These are phyloP conservation scores for Teunomyces barrocoloradensis DNA, from an alignment of 805 yeast genomes.

Conservation along the genomic window DNA sequence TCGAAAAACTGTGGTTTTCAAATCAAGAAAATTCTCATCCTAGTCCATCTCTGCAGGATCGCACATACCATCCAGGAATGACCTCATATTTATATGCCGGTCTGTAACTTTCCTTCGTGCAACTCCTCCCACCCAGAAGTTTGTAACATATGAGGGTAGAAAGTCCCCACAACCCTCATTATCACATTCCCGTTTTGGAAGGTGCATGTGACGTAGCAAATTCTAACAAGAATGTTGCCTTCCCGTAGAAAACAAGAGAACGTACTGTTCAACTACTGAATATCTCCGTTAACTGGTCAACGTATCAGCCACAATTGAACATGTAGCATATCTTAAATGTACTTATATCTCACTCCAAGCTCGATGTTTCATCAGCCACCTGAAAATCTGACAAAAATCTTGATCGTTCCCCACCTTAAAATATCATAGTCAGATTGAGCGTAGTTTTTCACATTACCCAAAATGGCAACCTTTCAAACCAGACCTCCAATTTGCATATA, in stretches of 20 bases:
- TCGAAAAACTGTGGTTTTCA: background rate
- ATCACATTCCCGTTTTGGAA: background rate
- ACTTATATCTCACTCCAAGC: background rate
- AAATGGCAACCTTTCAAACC: background rate
- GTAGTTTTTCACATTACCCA: background rate
- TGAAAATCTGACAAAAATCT: background rate
- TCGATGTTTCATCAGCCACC: background rate
- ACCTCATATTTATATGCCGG: too few relatives aligned
- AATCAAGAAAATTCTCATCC: background rate
- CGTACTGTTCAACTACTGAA: too few relatives aligned
- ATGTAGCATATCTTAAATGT: background rate
- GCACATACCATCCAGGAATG: too few relatives aligned
- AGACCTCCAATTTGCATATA: background rate
- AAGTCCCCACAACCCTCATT: background rate
- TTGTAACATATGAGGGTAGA: background rate
- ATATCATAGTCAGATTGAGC: slow-evolving; percentile 2
- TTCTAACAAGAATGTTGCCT: background rate
- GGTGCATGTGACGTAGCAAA: background rate
- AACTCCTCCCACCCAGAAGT: background rate
- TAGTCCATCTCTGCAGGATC: too few relatives aligned
- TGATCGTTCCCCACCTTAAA: slow-evolving; percentile 3
- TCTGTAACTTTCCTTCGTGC: too few relatives aligned
- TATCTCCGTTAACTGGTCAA: too few relatives aligned
- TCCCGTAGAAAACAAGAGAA: background rate
- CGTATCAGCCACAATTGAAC: background rate